Percentiles rank a stretch among this genome's conserved stretches.
Conservation (phyloP, 208 protist species). For the Angomonas ambiguus region DNA sequence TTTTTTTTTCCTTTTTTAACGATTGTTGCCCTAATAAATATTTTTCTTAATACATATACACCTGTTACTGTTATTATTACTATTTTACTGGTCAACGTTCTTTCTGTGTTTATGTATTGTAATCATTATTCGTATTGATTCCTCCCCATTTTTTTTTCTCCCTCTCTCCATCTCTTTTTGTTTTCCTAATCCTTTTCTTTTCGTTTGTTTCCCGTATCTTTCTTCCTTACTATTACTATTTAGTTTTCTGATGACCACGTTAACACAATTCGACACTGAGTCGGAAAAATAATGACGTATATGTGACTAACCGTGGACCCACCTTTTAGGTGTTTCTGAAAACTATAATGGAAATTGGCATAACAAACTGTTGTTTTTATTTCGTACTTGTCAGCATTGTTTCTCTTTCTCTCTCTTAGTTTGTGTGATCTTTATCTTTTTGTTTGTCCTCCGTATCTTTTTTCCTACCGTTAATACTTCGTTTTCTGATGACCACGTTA, state of each 20-base stretch:
- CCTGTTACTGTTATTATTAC: constrained; percentile 4
- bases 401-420: not conserved
- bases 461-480: not conserved
- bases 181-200: not conserved
- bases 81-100: too few relatives aligned
- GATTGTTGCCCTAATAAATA: too few relatives aligned
- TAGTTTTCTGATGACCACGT: constrained; percentile 8
- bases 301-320: constrained; percentile 8
- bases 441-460: not conserved
- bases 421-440: not conserved
- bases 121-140: too few relatives aligned
- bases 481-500: constrained; percentile 14
- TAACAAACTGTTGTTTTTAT: constrained; percentile 7
- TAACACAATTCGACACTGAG: constrained; percentile 43
- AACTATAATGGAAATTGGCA: too few relatives aligned
- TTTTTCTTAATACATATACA: too few relatives aligned
- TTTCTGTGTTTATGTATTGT: too few relatives aligned
- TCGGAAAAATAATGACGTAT: constrained; percentile 19
- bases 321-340: not conserved
- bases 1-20: too few relatives aligned
- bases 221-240: not conserved
- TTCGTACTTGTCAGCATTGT: not conserved
- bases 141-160: constrained; percentile 16
- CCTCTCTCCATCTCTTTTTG: not conserved
- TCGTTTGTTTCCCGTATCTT: not conserved